Base-by-base conservation (phyloP, 148 eudicot species). In the Selenicereus undatus region DNA sequence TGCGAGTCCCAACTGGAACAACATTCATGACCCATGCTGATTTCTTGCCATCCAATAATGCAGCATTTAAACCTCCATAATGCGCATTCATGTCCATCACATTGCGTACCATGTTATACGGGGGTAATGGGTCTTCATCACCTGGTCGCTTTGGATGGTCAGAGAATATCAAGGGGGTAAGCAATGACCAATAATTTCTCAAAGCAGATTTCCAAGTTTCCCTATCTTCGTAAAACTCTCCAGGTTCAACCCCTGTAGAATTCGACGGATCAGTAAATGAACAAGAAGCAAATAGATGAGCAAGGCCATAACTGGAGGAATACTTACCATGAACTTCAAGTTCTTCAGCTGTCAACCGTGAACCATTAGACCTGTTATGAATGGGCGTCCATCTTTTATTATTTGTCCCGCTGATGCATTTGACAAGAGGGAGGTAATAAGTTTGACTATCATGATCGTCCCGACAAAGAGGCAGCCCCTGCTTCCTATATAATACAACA, bases 71-170 rank as follows among this genome's bases (percentile, higher is more conserved):
- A 83, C 97, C 91, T 64, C 98, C 98, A 82, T 91, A 95, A 86
- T 80, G 90, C 71, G 97, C 94, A 88, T 90, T 93, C 98, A 95
- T 92, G 89, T 95, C 98, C 96, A 95, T 88, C 84, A 95, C 96
- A 81, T 95, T 95, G 71, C 97, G 94, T 79, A 95, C 86, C 98
- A 95, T 95, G 86, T 95, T 95, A 89, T 92, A 91, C 56, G 98
- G 98, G 86, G 98, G 98, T 83, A 91, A 84, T 24, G 98, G 98
- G 80, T 95, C 98, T 92, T 95, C 98, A 83, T 95, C 97, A 52
- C 97, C 98, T 11, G 97, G 97, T 85, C 98, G 91, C 88, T 95
- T 95, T 22, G 98, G 98, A 86, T 95, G 98, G 86, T 95, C 98
- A 78, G 98, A 95, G 84, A 93, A 95, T 64, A 95, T 95, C 85